These are phyloP conservation scores for Kalmusia sp. DNA, from an alignment of 2,329 filamentous ascomycete genomes.

Conservation along the genomic window DNA sequence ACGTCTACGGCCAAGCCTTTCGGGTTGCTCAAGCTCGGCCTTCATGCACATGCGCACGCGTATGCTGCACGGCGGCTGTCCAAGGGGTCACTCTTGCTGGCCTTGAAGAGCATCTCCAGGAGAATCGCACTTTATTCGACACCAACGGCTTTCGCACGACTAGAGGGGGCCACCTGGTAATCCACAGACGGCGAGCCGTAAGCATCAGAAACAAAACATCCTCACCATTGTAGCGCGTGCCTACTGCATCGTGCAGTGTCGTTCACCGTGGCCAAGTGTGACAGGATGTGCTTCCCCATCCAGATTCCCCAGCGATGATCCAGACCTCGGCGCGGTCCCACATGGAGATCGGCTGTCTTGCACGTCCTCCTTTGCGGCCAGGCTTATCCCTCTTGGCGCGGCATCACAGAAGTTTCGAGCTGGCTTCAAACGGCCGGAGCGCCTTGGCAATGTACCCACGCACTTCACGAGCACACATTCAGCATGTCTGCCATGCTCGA, in stretches of 20 bases:
- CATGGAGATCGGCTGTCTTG: conserved; percentile 14
- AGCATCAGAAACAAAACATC: conserved; percentile 19
- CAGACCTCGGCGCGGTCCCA: conserved; percentile 25
- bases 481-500: conserved; percentile 33
- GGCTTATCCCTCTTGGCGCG: conserved; percentile 37
- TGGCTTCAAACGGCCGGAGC: conserved; percentile 37
- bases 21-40: conserved; percentile 1
- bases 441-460: conserved; percentile 31
- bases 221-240: conserved; percentile 5
- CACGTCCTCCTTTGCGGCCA: conserved; percentile 20
- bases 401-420: conserved; percentile 45
- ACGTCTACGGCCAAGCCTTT: neutral
- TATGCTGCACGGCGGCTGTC: conserved; percentile 1
- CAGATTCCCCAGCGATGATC: conserved; percentile 17
- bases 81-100: neutral
- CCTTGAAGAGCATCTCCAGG: neutral
- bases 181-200: neutral
- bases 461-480: conserved; percentile 15
- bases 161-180: neutral
- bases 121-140: neutral
- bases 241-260: conserved; percentile 1
- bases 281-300: conserved; percentile 15
- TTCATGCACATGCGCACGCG: conserved; percentile 16
- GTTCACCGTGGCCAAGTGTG: conserved; percentile 10
- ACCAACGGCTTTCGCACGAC: neutral